phyloP scores from a whole-genome alignment of 352 stramenopile genomes.

The Globisporangium parvum region DNA sequence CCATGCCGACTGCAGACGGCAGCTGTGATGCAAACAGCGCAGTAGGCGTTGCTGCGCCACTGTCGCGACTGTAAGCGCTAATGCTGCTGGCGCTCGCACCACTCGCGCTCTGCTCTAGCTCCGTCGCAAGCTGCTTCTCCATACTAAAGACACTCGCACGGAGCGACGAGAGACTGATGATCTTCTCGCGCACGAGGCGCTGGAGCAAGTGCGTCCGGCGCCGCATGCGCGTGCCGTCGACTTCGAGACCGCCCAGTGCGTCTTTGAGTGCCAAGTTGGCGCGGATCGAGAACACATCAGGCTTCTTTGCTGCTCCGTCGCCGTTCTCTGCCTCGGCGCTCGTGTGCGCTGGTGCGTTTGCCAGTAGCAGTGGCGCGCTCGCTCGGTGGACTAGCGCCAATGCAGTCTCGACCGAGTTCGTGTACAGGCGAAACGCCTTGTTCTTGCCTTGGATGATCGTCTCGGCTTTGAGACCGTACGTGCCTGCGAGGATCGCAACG shows the following conservation, averaged over 20 bases:
- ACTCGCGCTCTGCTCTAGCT: background rate
- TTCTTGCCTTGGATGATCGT: slow-evolving; percentile 79
- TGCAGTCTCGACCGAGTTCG: slow-evolving; percentile 11
- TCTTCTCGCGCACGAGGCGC: slow-evolving; percentile 56
- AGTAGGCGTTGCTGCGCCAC: background rate
- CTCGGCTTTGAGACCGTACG: slow-evolving; percentile 68
- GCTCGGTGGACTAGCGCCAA: background rate
- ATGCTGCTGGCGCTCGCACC: background rate
- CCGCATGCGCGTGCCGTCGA: slow-evolving; percentile 54
- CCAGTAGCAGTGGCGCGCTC: slow-evolving; percentile 5
- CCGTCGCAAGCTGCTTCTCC: slow-evolving; percentile 29
- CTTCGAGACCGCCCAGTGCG: slow-evolving; percentile 43
- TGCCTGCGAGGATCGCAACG: slow-evolving; percentile 53
- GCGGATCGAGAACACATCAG: slow-evolving; percentile 33
- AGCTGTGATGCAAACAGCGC: background rate
- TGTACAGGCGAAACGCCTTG: slow-evolving; percentile 69
- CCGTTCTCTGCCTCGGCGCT: background rate
- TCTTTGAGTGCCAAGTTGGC: slow-evolving; percentile 53
- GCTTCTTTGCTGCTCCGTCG: background rate
- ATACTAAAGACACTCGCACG: slow-evolving; percentile 74
- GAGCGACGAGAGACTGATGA: slow-evolving; percentile 73
- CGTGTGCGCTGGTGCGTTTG: slow-evolving; percentile 1
- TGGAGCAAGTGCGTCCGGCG: slow-evolving; percentile 57
- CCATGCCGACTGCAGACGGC: slow-evolving; percentile 37
- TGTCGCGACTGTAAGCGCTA: background rate